Conservation (phyloP, 805 yeast species). For the Saccharomycopsis fermentans region DNA sequence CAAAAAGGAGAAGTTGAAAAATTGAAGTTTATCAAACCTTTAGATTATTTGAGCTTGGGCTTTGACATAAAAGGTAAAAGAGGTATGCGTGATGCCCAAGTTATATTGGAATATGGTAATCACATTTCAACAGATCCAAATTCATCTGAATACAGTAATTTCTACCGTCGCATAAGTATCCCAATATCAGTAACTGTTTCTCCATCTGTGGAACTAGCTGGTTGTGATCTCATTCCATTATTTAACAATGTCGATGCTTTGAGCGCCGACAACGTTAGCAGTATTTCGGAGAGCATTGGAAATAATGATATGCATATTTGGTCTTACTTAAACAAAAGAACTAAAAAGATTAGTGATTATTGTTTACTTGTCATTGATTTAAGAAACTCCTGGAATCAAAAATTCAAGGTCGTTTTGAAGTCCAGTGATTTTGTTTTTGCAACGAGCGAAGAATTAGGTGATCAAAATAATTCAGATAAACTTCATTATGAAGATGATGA, state of each 20-base stretch:
- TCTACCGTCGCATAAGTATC: slow-evolving; percentile 49
- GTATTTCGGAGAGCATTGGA: slow-evolving; percentile 24
- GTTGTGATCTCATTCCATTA: slow-evolving; percentile 65
- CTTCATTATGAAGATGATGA: slow-evolving; percentile 17
- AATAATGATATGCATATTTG: slow-evolving; percentile 13
- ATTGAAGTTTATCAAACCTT: slow-evolving; percentile 24
- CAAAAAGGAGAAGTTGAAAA: slow-evolving; percentile 21
- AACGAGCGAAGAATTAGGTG: slow-evolving; percentile 23
- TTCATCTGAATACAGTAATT: slow-evolving; percentile 21
- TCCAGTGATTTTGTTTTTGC: slow-evolving; percentile 20
- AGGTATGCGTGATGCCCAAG: slow-evolving; percentile 55
- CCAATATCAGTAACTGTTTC: slow-evolving; percentile 64
- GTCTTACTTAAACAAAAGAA: slow-evolving; percentile 23
- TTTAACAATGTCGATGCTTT: slow-evolving; percentile 23
- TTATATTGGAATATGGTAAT: slow-evolving; percentile 57
- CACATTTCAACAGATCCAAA: slow-evolving; percentile 23
- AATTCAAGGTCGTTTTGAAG: slow-evolving; percentile 28
- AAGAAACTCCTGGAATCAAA: slow-evolving; percentile 70
- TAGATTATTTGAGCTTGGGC: slow-evolving; percentile 35
- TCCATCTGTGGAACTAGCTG: slow-evolving; percentile 63
- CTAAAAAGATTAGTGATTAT: slow-evolving; percentile 38
- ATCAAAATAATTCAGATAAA: slow-evolving; percentile 18
- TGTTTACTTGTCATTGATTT: slow-evolving; percentile 64
- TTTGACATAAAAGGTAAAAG: slow-evolving; percentile 62
- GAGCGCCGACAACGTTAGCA: slow-evolving; percentile 16